phyloP scores from a whole-genome alignment of 768 basidiomycete species.

The Nevesoporus exiguus region DNA sequence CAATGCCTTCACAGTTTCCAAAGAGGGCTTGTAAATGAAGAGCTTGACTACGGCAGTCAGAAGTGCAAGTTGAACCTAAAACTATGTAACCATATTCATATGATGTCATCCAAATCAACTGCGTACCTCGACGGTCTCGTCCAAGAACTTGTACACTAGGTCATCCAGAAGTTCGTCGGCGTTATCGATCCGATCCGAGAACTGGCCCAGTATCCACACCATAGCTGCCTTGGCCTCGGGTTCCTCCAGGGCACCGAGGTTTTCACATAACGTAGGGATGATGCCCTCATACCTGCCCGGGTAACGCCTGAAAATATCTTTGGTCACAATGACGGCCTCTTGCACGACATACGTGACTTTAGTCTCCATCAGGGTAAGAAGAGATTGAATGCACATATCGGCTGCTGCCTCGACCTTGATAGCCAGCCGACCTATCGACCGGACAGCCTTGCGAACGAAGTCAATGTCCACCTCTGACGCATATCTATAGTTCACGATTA shows the following conservation, averaged over 20 bases:
- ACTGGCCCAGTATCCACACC: slow-evolving; percentile 98
- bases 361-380: slow-evolving; percentile 85
- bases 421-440: slow-evolving; percentile 95
- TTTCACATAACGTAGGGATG: slow-evolving; percentile 89
- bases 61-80: slow-evolving; percentile 90
- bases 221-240: slow-evolving; percentile 96
- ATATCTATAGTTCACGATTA: slow-evolving; percentile 53
- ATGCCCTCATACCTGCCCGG: slow-evolving; percentile 96
- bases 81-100: not conserved
- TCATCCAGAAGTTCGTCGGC: slow-evolving; percentile 95
- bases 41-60: slow-evolving; percentile 94
- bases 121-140: slow-evolving; percentile 88
- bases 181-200: slow-evolving; percentile 92
- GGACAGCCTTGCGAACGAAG: slow-evolving; percentile 95
- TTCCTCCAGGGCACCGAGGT: slow-evolving; percentile 89
- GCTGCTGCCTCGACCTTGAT: slow-evolving; percentile 93
- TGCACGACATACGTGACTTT: slow-evolving; percentile 97
- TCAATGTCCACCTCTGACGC: slow-evolving; percentile 98
- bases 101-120: not conserved
- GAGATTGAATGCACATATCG: slow-evolving; percentile 83
- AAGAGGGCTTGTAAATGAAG: slow-evolving; percentile 85
- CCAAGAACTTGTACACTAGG: slow-evolving; percentile 80
- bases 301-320: slow-evolving; percentile 96
- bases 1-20: slow-evolving; percentile 81
- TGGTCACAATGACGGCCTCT: slow-evolving; percentile 95